Base-by-base conservation (phyloP, 352 stramenopile genomes). In the Peronospora belbahrii region DNA sequence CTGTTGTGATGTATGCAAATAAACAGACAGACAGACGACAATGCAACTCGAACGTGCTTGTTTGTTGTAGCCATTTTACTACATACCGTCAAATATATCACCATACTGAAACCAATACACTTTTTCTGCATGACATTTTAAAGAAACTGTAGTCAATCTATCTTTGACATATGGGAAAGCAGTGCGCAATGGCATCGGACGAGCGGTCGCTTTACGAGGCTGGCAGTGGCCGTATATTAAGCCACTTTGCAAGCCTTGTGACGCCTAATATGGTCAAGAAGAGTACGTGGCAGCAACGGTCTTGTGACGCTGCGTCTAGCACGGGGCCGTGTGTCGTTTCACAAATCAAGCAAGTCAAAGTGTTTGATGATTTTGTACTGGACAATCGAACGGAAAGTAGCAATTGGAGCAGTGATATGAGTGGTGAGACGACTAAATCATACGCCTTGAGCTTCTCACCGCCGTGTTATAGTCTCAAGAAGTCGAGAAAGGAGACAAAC, bases 181-280 rank as follows among this genome's bases (percentile, higher is more conserved):
- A 22, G 37, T 14, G 35, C 22, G 35, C 41, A n/a, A 65, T 62
- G 58, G 38, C 55, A 24, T 49, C 54, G 14, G 19, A 43, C 22
- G 34, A 35, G 31, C 41, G 28, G 46, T 23, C 35, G 17, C 65
- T 49, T 28, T 87, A 83, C 38, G 48, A 82, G 52, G 62, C 68
- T 8, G 72, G 67, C 44, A 82, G 71, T 19, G 74, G 74, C 42
- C 51, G 66, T 45, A 60, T 87, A 25, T 48, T 87, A n/a, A 63
- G 53, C 56, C 72, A 87, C 56, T 87, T 87, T 42, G 70, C 67
- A 0, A 56, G 60, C 15, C 50, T 87, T 13, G 53, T 66, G 41
- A 78, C 70, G 25, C 70, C 72, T 8, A 57, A 65, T 14, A 40
- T 39, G 17, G 15, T 18, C 8, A 63, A 48, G 19, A 48, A 63